Evolutionary conservation across 2,329 filamentous ascomycete species (phyloP).

Genomic region (Dryadomyces quercivorus): DNA sequence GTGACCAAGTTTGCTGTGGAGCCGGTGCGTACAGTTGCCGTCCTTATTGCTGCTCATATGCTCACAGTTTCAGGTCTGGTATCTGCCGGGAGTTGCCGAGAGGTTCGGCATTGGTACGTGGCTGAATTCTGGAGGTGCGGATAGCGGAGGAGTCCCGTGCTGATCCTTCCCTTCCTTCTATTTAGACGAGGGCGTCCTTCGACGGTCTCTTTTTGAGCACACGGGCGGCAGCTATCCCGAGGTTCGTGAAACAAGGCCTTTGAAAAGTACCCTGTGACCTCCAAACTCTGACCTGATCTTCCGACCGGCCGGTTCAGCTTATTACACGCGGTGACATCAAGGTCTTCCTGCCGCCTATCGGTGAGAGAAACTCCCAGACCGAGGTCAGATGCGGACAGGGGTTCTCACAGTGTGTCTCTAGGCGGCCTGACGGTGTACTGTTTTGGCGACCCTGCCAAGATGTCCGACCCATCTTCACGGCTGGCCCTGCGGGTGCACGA

Average conservation of each 20-base stretch:
- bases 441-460: constrained; percentile 89
- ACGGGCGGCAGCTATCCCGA: constrained; percentile 95
- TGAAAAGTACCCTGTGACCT: background rate
- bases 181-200: constrained; percentile 69
- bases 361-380: constrained; percentile 21
- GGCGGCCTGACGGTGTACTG: constrained; percentile 90
- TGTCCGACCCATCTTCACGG: constrained; percentile 72
- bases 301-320: constrained; percentile 30
- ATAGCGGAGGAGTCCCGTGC: background rate
- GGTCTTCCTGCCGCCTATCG: constrained; percentile 88
- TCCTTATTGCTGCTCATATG: background rate
- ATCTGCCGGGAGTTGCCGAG: constrained; percentile 76
- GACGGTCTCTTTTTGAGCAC: constrained; percentile 83
- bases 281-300: constrained; percentile 6
- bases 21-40: constrained; percentile 45
- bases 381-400: background rate
- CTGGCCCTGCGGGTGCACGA: constrained; percentile 74
- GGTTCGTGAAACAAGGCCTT: constrained; percentile 21
- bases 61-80: constrained; percentile 46
- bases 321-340: constrained; percentile 94
- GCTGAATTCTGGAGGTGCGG: background rate
- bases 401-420: constrained; percentile 16
- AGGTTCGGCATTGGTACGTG: constrained; percentile 71
- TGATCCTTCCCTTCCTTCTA: constrained; percentile 9
- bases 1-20: constrained; percentile 97